Evolutionary conservation across 805 yeast genomes (phyloP), one percentile per base, ranked within the genome.

Genomic region (Monosporozyma servazzii): DNA sequence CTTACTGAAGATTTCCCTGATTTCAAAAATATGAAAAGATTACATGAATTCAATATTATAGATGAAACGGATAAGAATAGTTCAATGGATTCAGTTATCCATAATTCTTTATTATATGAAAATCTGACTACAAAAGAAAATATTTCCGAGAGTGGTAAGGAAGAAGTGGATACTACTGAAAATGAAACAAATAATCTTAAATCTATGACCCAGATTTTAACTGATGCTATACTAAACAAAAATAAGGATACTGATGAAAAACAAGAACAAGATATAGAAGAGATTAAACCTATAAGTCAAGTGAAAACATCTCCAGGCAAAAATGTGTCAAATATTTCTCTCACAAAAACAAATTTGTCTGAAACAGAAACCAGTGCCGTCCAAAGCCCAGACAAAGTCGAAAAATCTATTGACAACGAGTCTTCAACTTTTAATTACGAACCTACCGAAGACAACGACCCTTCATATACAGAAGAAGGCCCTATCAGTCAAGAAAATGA

Each of bases 71-170:
- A 23, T 2, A 21, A n/a, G 3, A 23, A 31, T 27, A 37, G 25
- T 23, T 31, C 36, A 4, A 50, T 33, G 29, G 50, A 48, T 17
- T 50, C 49, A 6, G 36, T 43, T 8, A 44, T 53, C 9, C 50
- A 47, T 17, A 41, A 36, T 27, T 36, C 45, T 10, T 27, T 49
- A 7, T 29, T 49, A 3, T 36, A 37, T 21, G 49, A 47, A 18
- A 45, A 45, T 33, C 9, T 45, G 7, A 41, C 44, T 7, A 33
- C 37, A 20, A 41, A 23, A 13, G 44, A 41, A 10, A 41, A 41
- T 41, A 21, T 41, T 8, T 21, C 44, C 4, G 30, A 18, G 18
- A 39, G 18, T 39, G 42, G 18, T 33, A 30, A 30, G 5, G 36
- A 30, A 11, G 41, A 37, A 10, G 25, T 18, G 15, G 25, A 39